Percentiles rank a stretch among this genome's conserved stretches.
phyloP scores from a whole-genome alignment of 495 filamentous ascomycete genomes.

The Penicillium diatomitis region DNA sequence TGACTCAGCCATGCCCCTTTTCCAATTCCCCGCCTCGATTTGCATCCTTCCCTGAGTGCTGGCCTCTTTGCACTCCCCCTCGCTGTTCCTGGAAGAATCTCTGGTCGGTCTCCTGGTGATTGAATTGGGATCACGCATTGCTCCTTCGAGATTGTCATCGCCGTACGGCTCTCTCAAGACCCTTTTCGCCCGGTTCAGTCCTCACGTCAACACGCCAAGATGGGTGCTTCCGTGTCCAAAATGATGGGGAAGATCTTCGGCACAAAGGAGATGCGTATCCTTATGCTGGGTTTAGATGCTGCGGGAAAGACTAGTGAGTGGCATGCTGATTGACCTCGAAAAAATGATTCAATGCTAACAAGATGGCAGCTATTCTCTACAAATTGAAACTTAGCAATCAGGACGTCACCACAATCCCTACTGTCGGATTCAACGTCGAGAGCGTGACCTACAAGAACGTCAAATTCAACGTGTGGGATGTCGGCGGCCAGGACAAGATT shows the following conservation, averaged over 20 bases:
- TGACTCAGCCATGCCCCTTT: constrained; percentile 30
- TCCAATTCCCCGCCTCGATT: constrained; percentile 21
- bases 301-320: constrained; percentile 80
- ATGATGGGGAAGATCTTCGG: constrained; percentile 97
- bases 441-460: constrained; percentile 99
- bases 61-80: constrained; percentile 9
- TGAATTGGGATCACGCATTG: background rate
- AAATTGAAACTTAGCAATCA: constrained; percentile 93
- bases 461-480: constrained; percentile 99
- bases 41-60: background rate
- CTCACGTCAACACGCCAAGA: constrained; percentile 28
- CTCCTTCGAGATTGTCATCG: background rate
- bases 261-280: constrained; percentile 94
- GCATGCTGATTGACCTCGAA: no score
- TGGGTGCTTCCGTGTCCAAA: constrained; percentile 78
- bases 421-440: constrained; percentile 98
- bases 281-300: constrained; percentile 96
- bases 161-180: background rate
- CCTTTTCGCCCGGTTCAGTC: constrained; percentile 5
- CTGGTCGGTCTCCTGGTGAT: background rate
- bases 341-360: no score
- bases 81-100: background rate
- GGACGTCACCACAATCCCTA: constrained; percentile 97
- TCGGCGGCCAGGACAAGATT: constrained; percentile 99
- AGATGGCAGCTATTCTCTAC: constrained; percentile 71